These are phyloP conservation scores for Diphasiastrum complanatum DNA, from an alignment of 83 land plant species.

Conservation along the genomic window DNA sequence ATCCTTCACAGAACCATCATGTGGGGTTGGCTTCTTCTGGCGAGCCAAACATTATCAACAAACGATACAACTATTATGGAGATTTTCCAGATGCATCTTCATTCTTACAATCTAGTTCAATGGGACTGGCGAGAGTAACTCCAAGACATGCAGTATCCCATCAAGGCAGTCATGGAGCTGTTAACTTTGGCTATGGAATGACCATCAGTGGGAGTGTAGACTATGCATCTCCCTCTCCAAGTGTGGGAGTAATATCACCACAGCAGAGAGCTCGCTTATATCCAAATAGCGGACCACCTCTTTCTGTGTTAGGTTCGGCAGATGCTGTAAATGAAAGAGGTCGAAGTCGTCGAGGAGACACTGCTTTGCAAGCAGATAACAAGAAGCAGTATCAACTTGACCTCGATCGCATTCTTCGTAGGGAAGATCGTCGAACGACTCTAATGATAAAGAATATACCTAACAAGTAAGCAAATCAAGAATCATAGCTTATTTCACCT, in stretches of 20 bases:
- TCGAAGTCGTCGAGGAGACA: slow-evolving; percentile 2
- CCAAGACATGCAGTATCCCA: not conserved
- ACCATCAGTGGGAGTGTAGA: not conserved
- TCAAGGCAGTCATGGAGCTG: not conserved
- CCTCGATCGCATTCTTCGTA: slow-evolving; percentile 7
- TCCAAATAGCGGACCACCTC: no score
- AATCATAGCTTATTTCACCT: no score
- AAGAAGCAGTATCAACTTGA: slow-evolving; percentile 15
- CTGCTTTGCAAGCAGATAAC: slow-evolving; percentile 1
- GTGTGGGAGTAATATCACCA: slow-evolving; percentile 4
- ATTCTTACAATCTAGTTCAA: not conserved
- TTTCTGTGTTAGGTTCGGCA: not conserved
- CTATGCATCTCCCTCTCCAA: not conserved
- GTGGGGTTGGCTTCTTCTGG: slow-evolving; percentile 2
- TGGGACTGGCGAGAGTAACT: not conserved
- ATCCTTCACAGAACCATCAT: not conserved
- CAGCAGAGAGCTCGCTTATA: slow-evolving; percentile 7
- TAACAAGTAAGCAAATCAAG: slow-evolving; percentile 7
- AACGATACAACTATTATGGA: not conserved
- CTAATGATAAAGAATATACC: slow-evolving; percentile 13
- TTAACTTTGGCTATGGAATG: not conserved
- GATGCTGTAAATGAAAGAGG: slow-evolving; percentile 7
- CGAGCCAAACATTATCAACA: not conserved
- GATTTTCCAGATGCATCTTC: not conserved
- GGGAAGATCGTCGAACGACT: slow-evolving; percentile 5